A percentile compares a stretch with the other conserved stretches of the same genome.
Evolutionary conservation across 257 asterid species (phyloP).

Genomic region (Solanum appendiculatum): DNA sequence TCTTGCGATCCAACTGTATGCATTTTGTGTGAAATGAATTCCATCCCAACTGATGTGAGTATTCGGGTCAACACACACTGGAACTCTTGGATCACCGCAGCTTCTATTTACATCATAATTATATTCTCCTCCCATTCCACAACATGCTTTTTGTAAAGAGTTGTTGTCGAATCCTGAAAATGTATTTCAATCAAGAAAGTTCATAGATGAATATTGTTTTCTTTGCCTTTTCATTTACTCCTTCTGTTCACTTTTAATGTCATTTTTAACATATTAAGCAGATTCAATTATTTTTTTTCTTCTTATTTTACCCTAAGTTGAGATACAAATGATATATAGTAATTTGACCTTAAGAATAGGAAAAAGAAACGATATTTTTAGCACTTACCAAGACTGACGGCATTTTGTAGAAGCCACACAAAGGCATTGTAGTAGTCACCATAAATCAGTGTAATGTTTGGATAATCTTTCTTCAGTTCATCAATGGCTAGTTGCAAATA

Average conservation of each 20-base stretch:
- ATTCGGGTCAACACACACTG: conserved; percentile 2
- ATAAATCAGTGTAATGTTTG: background rate
- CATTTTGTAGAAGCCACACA: background rate
- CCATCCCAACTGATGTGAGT: conserved; percentile 21
- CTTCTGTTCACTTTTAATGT: too few relatives aligned
- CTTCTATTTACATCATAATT: background rate
- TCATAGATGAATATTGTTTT: background rate
- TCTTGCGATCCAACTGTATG: background rate
- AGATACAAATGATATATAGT: too few relatives aligned
- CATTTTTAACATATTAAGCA: too few relatives aligned
- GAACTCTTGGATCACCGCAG: conserved; percentile 10
- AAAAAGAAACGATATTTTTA: background rate
- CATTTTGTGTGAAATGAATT: conserved; percentile 14
- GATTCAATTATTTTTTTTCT: too few relatives aligned
- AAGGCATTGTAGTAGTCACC: conserved; percentile 6
- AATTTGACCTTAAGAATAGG: background rate
- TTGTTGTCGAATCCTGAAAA: conserved; percentile 6
- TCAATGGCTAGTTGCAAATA: background rate
- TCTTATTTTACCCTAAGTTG: too few relatives aligned
- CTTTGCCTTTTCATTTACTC: background rate
- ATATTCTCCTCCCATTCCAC: conserved; percentile 19
- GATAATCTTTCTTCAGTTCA: background rate
- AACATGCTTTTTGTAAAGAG: conserved; percentile 4
- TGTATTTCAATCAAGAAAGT: background rate
- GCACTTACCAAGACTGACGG: background rate